Base-by-base conservation (phyloP, 2,329 filamentous ascomycete genomes). In the Penicillium rolfsii region DNA sequence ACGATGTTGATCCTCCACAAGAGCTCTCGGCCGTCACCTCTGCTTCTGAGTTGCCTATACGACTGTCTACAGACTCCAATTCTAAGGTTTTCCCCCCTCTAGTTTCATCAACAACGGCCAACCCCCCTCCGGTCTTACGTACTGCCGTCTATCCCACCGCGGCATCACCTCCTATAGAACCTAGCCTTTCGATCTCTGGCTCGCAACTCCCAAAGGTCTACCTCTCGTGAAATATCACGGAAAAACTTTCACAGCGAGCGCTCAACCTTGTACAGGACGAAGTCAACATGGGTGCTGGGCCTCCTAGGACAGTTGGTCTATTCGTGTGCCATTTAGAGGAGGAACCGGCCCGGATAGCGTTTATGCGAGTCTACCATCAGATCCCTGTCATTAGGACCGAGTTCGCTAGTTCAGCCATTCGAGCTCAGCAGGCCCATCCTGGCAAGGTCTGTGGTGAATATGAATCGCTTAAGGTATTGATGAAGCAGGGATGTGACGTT, bases 241-340 rank as follows among this genome's bases (percentile, higher is more conserved):
- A 63, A 35, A 61, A 65, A 26, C 61, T 64, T 16, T 36, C 50
- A 11, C 59, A 64, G 59, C 62, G 50, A 22, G 56, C 54, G 30
- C 22, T 19, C 35, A 54, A 22, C 55, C 7, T 64, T 24, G 58
- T 52, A 57, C 14, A 57, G 5, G 4, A 61, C 1, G 55, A 64
- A 56, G 43, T 66, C 12, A 38, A 60, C 4, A 60, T 52, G 59
- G 54, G 62, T 52, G 9, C 14, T 33, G 56, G 61, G 41, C 50
- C 57, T 28, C 14, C 59, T 53, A 57, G 19, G 41, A 62, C 60
- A 3, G 59, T 63, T 60, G 63, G 63, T 52, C 63, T 59, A 33
- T 65, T 60, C 38, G 46, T 65, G 26, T 66, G 64, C 57, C 58
- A 63, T 30, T 24, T 58, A 5, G 40, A 11, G n/a, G 57, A 49